Percentiles rank a stretch among this genome's conserved stretches.
Evolutionary conservation across 2,329 filamentous ascomycete species (phyloP).

Genomic region (Penicillium concentricum): DNA sequence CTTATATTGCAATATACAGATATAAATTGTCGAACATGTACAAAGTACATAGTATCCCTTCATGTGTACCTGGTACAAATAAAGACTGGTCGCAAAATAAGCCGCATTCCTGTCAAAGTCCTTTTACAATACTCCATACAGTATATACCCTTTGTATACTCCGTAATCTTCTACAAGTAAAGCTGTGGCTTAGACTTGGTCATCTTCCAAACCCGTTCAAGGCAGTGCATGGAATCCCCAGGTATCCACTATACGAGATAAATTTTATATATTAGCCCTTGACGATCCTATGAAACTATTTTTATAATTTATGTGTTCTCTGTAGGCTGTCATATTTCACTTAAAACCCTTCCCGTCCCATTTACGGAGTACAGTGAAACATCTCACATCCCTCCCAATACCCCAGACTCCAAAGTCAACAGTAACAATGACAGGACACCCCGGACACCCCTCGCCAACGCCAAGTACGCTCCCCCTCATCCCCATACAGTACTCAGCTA

Average conservation of each 20-base stretch:
- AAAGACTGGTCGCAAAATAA: neutral
- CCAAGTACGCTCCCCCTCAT: neutral
- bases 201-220: neutral
- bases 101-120: neutral
- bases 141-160: too few species aligned
- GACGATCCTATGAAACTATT: neutral
- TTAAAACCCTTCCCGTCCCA: neutral
- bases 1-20: neutral
- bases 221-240: neutral
- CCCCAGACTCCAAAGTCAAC: neutral
- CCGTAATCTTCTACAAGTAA: too few species aligned
- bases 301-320: neutral
- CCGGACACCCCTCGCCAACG: neutral
- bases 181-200: neutral
- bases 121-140: too few species aligned
- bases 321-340: neutral
- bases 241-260: neutral
- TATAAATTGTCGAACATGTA: too few species aligned
- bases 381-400: neutral
- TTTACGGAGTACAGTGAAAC: too few species aligned
- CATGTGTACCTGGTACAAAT: too few species aligned
- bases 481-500: neutral
- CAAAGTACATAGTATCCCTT: too few species aligned
- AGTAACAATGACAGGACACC: neutral
- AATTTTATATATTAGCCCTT: neutral